Evolutionary conservation across 441 rosid genomes (phyloP).

Genomic region (Pelargonium cotyledonis): DNA sequence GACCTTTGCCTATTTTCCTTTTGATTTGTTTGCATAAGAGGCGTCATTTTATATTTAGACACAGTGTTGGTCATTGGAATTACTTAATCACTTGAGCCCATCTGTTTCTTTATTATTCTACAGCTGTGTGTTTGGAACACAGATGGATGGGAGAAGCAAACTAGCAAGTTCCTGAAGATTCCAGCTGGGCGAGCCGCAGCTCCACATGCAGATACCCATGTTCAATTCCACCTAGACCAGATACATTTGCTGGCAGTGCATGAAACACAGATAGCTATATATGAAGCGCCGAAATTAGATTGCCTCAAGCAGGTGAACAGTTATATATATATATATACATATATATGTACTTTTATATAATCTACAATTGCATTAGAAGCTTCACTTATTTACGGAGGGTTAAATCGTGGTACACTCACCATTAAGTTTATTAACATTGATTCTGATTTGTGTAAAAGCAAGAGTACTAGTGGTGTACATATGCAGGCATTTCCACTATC

Average conservation of each 20-base stretch:
- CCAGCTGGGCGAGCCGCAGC: constrained; percentile 47
- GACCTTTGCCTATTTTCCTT: too few species aligned
- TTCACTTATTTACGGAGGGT: not conserved
- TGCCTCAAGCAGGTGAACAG: constrained; percentile 55
- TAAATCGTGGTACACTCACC: not conserved
- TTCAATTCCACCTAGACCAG: constrained; percentile 68
- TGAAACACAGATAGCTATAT: constrained; percentile 70
- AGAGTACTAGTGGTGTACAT: too few species aligned
- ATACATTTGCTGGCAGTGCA: constrained; percentile 55
- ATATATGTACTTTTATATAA: constrained; percentile 4
- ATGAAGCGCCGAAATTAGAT: constrained; percentile 62
- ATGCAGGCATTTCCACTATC: not conserved
- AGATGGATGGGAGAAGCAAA: constrained; percentile 92
- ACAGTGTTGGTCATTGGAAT: not conserved
- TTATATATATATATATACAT: too few species aligned
- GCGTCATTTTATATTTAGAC: not conserved
- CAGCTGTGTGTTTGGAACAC: constrained; percentile 76
- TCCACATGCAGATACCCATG: constrained; percentile 59
- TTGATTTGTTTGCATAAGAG: too few species aligned
- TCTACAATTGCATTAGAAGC: constrained; percentile 36
- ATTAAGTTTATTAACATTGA: not conserved
- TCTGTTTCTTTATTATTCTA: constrained; percentile 7
- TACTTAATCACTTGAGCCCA: not conserved
- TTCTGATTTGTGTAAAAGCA: not conserved
- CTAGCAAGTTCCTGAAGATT: constrained; percentile 53